A percentile compares a stretch with the other conserved stretches of the same genome.
These are phyloP conservation scores for Fusarium falciforme DNA, from an alignment of 2,329 filamentous ascomycete genomes.

Conservation along the genomic window DNA sequence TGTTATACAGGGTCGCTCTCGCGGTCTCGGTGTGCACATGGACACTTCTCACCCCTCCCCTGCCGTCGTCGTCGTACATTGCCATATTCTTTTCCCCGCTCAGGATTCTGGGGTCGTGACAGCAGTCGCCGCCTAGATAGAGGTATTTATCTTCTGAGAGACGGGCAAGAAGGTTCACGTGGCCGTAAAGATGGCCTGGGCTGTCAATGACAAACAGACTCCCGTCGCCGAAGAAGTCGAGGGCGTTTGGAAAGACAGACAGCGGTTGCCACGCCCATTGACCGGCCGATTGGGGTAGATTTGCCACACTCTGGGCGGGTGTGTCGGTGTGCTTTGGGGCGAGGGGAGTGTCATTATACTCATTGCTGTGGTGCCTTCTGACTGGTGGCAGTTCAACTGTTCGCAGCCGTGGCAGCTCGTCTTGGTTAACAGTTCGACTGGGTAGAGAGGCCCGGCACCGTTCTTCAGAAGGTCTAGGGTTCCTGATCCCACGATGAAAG, in stretches of 20 bases:
- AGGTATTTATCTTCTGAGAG: background rate
- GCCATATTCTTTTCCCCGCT: slow-evolving; percentile 45
- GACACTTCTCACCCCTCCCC: too few species aligned
- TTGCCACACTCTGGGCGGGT: background rate
- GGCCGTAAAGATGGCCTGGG: slow-evolving; percentile 12
- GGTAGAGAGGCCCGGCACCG: slow-evolving; percentile 56
- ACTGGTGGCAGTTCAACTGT: too few species aligned
- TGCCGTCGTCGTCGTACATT: too few species aligned
- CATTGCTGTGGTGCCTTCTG: slow-evolving; percentile 16
- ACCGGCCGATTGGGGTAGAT: background rate
- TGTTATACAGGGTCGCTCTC: too few species aligned
- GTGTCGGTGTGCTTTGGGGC: background rate
- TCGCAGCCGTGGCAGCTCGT: too few species aligned
- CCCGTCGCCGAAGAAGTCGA: background rate
- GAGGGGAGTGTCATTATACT: slow-evolving; percentile 38
- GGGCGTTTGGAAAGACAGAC: background rate
- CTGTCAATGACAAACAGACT: background rate
- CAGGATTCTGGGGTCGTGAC: slow-evolving; percentile 63
- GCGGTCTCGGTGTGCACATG: too few species aligned
- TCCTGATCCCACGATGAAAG: slow-evolving; percentile 56
- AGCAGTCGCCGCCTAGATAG: slow-evolving; percentile 64
- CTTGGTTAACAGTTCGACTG: slow-evolving; percentile 41
- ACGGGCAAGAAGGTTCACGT: background rate
- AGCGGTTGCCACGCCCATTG: background rate
- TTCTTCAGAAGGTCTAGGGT: background rate